Conservation (phyloP, 2,329 filamentous ascomycete species). For the Pseudogymnoascus sp. region DNA sequence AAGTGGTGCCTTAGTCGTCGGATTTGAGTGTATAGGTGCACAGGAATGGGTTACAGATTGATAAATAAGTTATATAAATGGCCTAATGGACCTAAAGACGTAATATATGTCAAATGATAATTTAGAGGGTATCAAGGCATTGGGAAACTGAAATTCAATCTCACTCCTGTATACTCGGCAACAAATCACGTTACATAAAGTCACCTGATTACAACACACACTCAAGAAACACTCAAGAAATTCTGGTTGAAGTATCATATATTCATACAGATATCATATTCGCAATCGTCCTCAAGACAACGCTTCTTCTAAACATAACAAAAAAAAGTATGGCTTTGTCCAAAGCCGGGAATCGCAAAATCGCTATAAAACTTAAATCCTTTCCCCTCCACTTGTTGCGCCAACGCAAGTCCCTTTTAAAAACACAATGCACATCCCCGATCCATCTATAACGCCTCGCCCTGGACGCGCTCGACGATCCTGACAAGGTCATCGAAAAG, state of each 20-base stretch:
- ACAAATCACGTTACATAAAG: too few relatives aligned
- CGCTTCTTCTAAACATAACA: neutral
- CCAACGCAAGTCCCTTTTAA: neutral
- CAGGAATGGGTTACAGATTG: neutral
- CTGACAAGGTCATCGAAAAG: conserved; percentile 68
- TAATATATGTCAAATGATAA: too few relatives aligned
- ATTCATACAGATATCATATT: conserved; percentile 1
- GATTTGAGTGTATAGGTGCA: neutral
- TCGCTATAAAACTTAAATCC: neutral
- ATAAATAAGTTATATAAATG: too few relatives aligned
- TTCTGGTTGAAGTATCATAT: neutral
- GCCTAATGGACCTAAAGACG: too few relatives aligned
- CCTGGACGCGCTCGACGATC: conserved; percentile 77
- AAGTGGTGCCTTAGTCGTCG: neutral
- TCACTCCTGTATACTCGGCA: too few relatives aligned
- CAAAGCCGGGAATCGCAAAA: neutral
- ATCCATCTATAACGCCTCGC: conserved; percentile 15
- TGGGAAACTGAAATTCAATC: too few relatives aligned
- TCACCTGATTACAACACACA: too few relatives aligned
- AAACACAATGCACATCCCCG: neutral
- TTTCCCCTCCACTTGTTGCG: neutral
- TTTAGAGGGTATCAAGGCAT: too few relatives aligned
- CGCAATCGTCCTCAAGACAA: neutral
- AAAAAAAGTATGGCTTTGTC: neutral
- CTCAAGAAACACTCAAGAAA: neutral